Base-by-base conservation (phyloP, 2,329 filamentous ascomycete species). In the Herpotrichia juniperi region DNA sequence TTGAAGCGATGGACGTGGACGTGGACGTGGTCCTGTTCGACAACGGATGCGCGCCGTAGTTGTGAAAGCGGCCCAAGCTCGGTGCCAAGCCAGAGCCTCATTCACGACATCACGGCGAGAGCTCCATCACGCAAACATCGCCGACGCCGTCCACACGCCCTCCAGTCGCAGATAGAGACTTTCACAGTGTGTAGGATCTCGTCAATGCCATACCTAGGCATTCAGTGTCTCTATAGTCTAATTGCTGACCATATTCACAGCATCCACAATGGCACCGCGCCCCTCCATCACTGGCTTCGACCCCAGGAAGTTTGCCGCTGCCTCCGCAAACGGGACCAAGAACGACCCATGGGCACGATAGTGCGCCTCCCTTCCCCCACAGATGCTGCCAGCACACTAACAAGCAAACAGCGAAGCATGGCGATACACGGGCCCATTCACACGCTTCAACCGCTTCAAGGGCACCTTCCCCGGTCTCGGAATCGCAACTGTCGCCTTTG, bases 281-380 rank as follows among this genome's bases (percentile, higher is more conserved):
- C 82, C 85, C 72, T 92, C 91, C 83, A 85, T 96, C 77, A 97
- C 93, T 68, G 93, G 93, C 78, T 97, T 97, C 83, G 88, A 94
- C 80, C 83, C 91, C 69, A 86, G 85, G 74, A 89, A 90, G 76
- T 87, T 93, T 77, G 89, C 86, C 72, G 85, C 84, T 58, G 82
- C 92, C 40, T 81, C 90, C 64, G 85, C 85, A 59, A 82, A 78
- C 62, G 28, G 19, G 5, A 79, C 79, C 55, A 81, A 81, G 59
- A 79, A 78, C 64, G 85, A 87, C 69, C 85, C 85, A 55, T 88
- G 85, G 85, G 79, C 76, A 67, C 76, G 84, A 79, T 74, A 80
- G 85, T 87, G 79, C 64, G 81, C 50, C 42, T 22, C 19, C 39
- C 37, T 39, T 16, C 12, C 9, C 19, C 22, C 25, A 1, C n/a